Percentiles rank a stretch among this genome's conserved stretches.
Evolutionary conservation across 192 early-diverging fungal species (phyloP).

Genomic region (Mortierella alpina): DNA sequence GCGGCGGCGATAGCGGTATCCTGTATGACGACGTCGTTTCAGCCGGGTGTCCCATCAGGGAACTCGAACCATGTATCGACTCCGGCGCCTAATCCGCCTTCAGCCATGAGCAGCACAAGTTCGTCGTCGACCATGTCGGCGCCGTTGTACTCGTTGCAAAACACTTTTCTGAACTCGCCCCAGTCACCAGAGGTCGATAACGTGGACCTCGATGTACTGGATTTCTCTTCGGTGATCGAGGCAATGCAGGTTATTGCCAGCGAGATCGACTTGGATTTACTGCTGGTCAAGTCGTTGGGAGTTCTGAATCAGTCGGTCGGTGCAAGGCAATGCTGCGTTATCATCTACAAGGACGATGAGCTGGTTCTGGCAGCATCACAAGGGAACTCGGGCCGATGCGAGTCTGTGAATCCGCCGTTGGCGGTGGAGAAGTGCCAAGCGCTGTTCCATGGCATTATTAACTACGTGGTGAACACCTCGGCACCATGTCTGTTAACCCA

Average conservation of each 20-base stretch:
- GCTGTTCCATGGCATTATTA: slow-evolving; percentile 47
- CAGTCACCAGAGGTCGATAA: slow-evolving; percentile 34
- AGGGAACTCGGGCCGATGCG: slow-evolving; percentile 29
- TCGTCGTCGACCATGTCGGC: slow-evolving; percentile 9
- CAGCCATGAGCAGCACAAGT: background rate
- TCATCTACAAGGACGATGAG: slow-evolving; percentile 44
- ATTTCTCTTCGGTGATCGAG: slow-evolving; percentile 51
- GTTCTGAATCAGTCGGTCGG: slow-evolving; percentile 44
- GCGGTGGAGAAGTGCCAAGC: slow-evolving; percentile 20
- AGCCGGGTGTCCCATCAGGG: slow-evolving; percentile 3
- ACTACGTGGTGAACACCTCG: slow-evolving; percentile 45
- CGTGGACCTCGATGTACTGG: slow-evolving; percentile 41
- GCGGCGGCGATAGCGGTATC: slow-evolving; percentile 27
- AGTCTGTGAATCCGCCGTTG: slow-evolving; percentile 44
- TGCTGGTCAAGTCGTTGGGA: slow-evolving; percentile 38
- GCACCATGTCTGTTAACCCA: slow-evolving; percentile 29
- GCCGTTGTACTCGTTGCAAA: slow-evolving; percentile 37
- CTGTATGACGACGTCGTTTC: slow-evolving; percentile 16
- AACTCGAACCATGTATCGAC: too few relatives aligned
- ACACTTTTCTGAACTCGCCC: slow-evolving; percentile 30
- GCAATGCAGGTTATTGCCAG: slow-evolving; percentile 53
- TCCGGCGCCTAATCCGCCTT: background rate
- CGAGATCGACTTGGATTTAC: slow-evolving; percentile 41
- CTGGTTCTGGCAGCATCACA: slow-evolving; percentile 38
- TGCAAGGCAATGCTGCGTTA: slow-evolving; percentile 32